phyloP scores from a whole-genome alignment of 1,284 basidiomycete species.

The Cystobasidiaceae sp. region DNA sequence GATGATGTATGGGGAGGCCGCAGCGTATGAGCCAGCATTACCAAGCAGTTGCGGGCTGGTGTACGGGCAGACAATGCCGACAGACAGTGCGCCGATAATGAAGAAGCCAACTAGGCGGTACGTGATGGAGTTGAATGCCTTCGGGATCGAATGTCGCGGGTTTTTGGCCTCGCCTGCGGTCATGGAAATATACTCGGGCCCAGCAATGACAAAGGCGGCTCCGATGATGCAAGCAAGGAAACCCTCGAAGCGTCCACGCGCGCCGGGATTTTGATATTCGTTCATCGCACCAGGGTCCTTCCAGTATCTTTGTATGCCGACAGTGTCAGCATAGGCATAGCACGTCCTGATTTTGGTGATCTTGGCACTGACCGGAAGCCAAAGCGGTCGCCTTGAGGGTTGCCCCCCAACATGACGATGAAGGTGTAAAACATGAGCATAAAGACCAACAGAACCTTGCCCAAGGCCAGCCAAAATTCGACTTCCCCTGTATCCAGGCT shows the following conservation, averaged over 20 bases:
- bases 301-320: neutral
- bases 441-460: constrained; percentile 43
- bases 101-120: constrained; percentile 44
- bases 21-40: constrained; percentile 18
- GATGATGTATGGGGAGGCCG: constrained; percentile 30
- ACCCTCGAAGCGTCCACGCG: constrained; percentile 39
- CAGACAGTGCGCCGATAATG: constrained; percentile 40
- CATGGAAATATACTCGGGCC: constrained; percentile 42
- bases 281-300: constrained; percentile 42
- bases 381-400: constrained; percentile 38
- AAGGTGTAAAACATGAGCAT: constrained; percentile 42
- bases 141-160: constrained; percentile 43
- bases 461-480: constrained; percentile 44
- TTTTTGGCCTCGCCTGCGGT: constrained; percentile 42
- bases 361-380: constrained; percentile 29
- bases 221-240: constrained; percentile 42
- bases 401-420: constrained; percentile 44
- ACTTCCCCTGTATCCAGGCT: constrained; percentile 18
- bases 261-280: constrained; percentile 20
- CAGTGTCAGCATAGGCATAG: neutral
- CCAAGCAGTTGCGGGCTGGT: constrained; percentile 28
- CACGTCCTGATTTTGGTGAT: neutral
- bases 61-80: constrained; percentile 40
- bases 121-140: constrained; percentile 43
- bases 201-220: constrained; percentile 43